These are phyloP conservation scores for Lathyrus oleraceus DNA, from an alignment of 306 rosid species.

Conservation along the genomic window DNA sequence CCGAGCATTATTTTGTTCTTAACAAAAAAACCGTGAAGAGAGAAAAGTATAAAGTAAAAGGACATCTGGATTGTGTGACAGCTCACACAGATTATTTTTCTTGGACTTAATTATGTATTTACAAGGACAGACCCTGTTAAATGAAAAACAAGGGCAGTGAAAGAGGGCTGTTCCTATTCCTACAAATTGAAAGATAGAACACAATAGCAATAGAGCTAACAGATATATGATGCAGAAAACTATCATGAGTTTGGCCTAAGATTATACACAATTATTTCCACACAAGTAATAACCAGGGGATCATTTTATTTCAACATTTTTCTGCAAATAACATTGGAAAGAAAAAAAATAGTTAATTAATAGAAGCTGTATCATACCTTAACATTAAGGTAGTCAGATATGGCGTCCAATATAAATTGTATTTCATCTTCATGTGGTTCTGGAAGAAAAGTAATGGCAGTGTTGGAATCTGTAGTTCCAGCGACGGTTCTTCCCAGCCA, in stretches of 20 bases:
- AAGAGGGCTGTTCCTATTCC: conserved; percentile 3
- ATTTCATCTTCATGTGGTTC: conserved; percentile 98
- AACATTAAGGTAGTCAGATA: conserved; percentile 89
- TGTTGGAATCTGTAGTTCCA: conserved; percentile 96
- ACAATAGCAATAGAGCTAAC: conserved; percentile 8
- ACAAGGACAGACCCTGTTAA: conserved; percentile 18
- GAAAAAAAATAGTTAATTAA: conserved; percentile 11
- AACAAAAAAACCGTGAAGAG: conserved; percentile 32
- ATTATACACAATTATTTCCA: conserved; percentile 26
- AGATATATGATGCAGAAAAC: conserved; percentile 8
- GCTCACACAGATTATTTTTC: conserved; percentile 12
- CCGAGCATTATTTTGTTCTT: conserved; percentile 35
- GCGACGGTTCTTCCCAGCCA: conserved; percentile 99
- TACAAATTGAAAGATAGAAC: conserved; percentile 12
- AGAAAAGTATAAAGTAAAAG: background rate
- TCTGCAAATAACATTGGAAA: conserved; percentile 20
- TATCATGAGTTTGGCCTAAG: background rate
- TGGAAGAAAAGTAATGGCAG: conserved; percentile 75
- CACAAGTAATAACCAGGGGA: conserved; percentile 16
- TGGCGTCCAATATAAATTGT: conserved; percentile 88
- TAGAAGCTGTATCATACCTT: conserved; percentile 61
- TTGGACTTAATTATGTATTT: conserved; percentile 8
- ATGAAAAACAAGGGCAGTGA: background rate
- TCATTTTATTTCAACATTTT: conserved; percentile 22
- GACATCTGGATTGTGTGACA: conserved; percentile 29